Evolutionary conservation across 148 eudicot species (phyloP), one percentile per base, ranked within the genome.

Genomic region (Rhododendron kiyosumense): DNA sequence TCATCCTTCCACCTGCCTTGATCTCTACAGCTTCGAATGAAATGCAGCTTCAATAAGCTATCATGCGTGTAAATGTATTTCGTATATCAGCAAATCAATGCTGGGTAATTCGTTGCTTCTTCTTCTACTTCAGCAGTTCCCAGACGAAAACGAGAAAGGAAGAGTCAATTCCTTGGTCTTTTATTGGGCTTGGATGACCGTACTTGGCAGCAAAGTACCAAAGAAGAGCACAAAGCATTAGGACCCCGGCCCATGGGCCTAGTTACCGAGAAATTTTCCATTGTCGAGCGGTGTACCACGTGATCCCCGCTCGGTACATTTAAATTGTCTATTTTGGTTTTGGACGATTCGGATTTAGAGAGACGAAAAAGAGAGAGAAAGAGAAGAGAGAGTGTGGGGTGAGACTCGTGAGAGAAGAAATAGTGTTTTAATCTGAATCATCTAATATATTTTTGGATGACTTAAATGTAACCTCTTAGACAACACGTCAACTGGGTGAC

Each of bases 1-100:
- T 91, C 93, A 91, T 91, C 84, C 67, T 87, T 82, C 36, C 76
- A 51, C 14, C 48, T 2, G 14, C n/a, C 30, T 76, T 71, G 71
- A 76, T 38, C 71, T 84, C 71, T 84, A 38, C 46, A 30, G 80
- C 67, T 65, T 26, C 46, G 54, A 14, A 15, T 18, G 20, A 83
- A 45, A 83, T 67, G n/a, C 61, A 46, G 45, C 20, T 26, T 69
- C 78, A 45, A 67, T 30, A 46, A 71, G 15, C 61, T 84, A 18
- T 24, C 18, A 48, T 28, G 20, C 9, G 28, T 2, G 34, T 17
- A 45, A 17, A 5, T n/a, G 32, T 59, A 13, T 61, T n/a, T 30
- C 2, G 46, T 78, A 46, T 38, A 46, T 78, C 81, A 46, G 8
- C 7, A 26, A 48, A 49, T 15, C 54, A 48, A 26, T 28, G 4